Evolutionary conservation across 192 early-diverging fungal genomes (phyloP), one percentile per base, ranked within the genome.

Genomic region (Backusella psychrophila): DNA sequence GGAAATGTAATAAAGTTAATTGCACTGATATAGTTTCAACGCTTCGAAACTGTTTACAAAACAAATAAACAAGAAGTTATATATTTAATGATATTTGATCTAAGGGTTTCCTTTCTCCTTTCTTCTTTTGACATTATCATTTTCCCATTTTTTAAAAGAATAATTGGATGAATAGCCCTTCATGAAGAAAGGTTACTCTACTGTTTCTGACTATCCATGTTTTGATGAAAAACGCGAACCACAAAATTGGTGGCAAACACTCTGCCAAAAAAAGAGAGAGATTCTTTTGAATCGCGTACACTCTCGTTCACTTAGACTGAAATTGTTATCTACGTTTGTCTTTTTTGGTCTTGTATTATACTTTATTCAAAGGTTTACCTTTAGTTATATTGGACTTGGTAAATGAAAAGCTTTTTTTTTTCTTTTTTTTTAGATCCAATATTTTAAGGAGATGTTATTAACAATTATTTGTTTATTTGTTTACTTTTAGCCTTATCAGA

Each of bases 11-110:
- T 29, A 26, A 4, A 29, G 23, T 63, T 23, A 29, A 9, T 63
- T 63, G 56, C 56, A 63, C 56, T 26, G 56, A 63, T 53, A 53
- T 23, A 63, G 56, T 63, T 63, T 63, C 56, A 63, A 29, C 56
- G 9, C 23, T 26, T 63, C 56, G 21, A 49, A 49, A 29, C 56
- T 63, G 8, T 63, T 63, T 63, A 63, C 56, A 63, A 63, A 63
- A 63, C 56, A 63, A 63, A 63, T 29, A 26, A 63, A 63, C 6
- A 29, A 63, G 12, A 26, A 63, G 14, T 26, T 29, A 63, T 63
- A 63, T 63, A 63, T 63, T 29, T 63, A 3, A 59, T 29, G 23
- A 1, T 29, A 11, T 56, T 56, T 56, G 21, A 56, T 23, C 17
- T 23, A 56, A 56, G 11, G 21, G 11, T 12, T 59, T 26, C 26